A percentile compares a stretch with the other conserved stretches of the same genome.
Evolutionary conservation across 2,329 filamentous ascomycete species (phyloP).

Genomic region (Alternaria brassicae): DNA sequence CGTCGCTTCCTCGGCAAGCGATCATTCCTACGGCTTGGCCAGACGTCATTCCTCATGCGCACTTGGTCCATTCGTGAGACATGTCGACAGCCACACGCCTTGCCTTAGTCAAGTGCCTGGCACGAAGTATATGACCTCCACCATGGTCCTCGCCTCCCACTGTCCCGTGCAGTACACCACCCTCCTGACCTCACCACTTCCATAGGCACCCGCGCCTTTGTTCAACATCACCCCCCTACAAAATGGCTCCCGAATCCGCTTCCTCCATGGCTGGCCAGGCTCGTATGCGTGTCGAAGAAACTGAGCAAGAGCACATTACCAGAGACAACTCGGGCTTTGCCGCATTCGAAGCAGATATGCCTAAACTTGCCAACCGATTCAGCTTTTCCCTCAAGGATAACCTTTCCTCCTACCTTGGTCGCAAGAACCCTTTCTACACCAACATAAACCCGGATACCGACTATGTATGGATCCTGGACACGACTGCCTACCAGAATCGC

Average conservation of each 20-base stretch:
- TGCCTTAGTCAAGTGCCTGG: constrained; percentile 25
- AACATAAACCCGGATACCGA: constrained; percentile 68
- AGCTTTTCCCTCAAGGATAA: constrained; percentile 50
- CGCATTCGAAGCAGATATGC: constrained; percentile 49
- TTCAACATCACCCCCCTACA: constrained; percentile 22
- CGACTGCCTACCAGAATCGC: constrained; percentile 73
- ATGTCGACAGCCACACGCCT: constrained; percentile 16
- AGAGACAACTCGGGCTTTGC: constrained; percentile 39
- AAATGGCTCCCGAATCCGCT: constrained; percentile 37
- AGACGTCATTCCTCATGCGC: constrained; percentile 20
- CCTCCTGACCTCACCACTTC: constrained; percentile 43
- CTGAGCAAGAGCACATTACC: constrained; percentile 43
- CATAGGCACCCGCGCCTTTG: constrained; percentile 31
- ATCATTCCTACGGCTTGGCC: constrained; percentile 15
- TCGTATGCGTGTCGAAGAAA: constrained; percentile 41
- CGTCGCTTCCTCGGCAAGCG: constrained; percentile 8
- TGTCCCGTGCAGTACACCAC: constrained; percentile 43
- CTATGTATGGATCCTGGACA: constrained; percentile 88
- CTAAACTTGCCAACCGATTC: constrained; percentile 42
- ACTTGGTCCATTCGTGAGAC: constrained; percentile 20
- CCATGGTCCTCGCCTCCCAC: constrained; percentile 23
- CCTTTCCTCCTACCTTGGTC: constrained; percentile 49
- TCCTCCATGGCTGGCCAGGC: constrained; percentile 39
- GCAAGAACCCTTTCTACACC: constrained; percentile 47
- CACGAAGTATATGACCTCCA: constrained; percentile 24